Evolutionary conservation across 2,329 filamentous ascomycete species (phyloP), one percentile per base, ranked within the genome.

Genomic region (Penicillium sp.): DNA sequence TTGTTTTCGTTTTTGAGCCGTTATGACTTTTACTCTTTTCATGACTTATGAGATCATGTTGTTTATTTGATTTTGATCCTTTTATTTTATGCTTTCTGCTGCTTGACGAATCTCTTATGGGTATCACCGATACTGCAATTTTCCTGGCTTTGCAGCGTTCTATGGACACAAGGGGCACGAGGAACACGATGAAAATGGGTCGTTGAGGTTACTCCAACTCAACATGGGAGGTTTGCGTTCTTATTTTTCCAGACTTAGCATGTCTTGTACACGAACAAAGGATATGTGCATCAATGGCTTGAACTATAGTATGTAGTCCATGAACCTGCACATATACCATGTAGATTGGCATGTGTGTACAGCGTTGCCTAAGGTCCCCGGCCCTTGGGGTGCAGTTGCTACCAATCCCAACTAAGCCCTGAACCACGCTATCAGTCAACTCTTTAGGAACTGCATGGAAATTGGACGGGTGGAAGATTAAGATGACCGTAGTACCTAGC

Each of bases 41-140:
- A 60, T 60, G 59, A 60, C 19, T 62, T 50, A 57, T 57, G 61
- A 61, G 44, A 49, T 17, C 29, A 50, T 48, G 33, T 6, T 17
- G n/a, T 25, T 27, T 35, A 9, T 42, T 41, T 27, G 21, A 35
- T 27, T 41, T 47, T 45, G 4, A 2, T 5, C 1, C 6, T 1
- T 45, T 21, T 25, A 7, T n/a, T 25, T 44, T 23, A 1, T 31
- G 6, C 3, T 17, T 31, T 33, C 17, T 0, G 12, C 17, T 13
- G 10, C 4, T 21, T 53, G 31, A 17, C 6, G 17, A 35, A 35
- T 12, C 19, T 31, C 29, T 19, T 35, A 15, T 33, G 49, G 6
- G 15, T 19, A 49, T 41, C 4, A 15, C 7, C 4, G 8, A 27
- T 15, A 17, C 27, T 45, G 21, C 41, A n/a, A 36, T n/a, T 15